Evolutionary conservation across 192 early-diverging fungal species (phyloP).

Genomic region (Polychytrium aggregatum): DNA sequence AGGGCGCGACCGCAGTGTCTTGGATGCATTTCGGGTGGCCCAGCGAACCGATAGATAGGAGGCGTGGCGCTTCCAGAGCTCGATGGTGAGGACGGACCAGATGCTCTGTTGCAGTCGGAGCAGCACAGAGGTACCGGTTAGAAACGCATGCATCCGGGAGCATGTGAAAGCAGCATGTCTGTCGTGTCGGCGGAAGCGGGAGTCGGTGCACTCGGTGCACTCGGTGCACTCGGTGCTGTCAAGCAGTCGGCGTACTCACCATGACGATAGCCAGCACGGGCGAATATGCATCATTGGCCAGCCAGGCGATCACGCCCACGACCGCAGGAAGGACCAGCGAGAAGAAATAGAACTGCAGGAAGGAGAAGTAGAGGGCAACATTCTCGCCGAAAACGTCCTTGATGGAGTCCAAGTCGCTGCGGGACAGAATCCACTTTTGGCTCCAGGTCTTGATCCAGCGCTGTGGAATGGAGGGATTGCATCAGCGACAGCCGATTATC

Average conservation of each 20-base stretch:
- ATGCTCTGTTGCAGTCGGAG: constrained; percentile 11
- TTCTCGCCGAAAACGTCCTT: constrained; percentile 82
- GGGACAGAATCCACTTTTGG: constrained; percentile 63
- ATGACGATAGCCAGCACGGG: constrained; percentile 53
- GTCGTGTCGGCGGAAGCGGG: no score
- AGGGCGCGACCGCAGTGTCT: constrained; percentile 49
- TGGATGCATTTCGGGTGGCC: constrained; percentile 55
- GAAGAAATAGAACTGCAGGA: constrained; percentile 77
- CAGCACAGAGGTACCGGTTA: no score
- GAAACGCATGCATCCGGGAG: no score
- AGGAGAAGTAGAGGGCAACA: constrained; percentile 90
- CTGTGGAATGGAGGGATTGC: no score
- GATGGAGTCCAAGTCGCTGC: constrained; percentile 61
- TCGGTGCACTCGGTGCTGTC: no score
- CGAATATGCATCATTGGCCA: constrained; percentile 42
- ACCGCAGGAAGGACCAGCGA: constrained; percentile 60
- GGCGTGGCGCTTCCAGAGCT: constrained; percentile 73
- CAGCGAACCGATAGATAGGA: constrained; percentile 60
- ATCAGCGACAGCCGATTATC: no score
- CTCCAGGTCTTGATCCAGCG: constrained; percentile 82
- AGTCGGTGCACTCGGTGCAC: no score
- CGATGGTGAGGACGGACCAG: constrained; percentile 51
- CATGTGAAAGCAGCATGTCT: no score
- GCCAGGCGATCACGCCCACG: constrained; percentile 50
- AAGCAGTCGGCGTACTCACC: no score